phyloP scores from a whole-genome alignment of 2,329 filamentous ascomycete species.

The Macrophomina pseudophaseolina region DNA sequence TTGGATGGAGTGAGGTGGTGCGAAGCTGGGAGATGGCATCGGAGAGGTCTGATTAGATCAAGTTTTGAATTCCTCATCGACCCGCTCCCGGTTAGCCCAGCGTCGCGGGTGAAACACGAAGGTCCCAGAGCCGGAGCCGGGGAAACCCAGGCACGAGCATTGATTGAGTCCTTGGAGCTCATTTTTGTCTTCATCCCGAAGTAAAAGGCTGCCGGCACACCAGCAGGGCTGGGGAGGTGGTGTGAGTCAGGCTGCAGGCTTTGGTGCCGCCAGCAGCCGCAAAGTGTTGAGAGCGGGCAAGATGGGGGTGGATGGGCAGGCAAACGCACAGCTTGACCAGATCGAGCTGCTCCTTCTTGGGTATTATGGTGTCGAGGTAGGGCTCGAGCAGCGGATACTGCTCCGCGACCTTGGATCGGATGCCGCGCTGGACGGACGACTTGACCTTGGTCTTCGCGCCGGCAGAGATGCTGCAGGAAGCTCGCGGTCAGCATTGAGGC shows the following conservation, averaged over 20 bases:
- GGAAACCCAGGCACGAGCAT: background rate
- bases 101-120: background rate
- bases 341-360: constrained; percentile 90
- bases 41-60: constrained; percentile 24
- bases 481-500: constrained; percentile 26
- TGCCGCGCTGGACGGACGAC: constrained; percentile 86
- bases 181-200: constrained; percentile 11
- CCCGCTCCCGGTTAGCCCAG: constrained; percentile 17
- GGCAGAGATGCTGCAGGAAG: constrained; percentile 66
- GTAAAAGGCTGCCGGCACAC: background rate
- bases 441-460: constrained; percentile 95
- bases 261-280: constrained; percentile 1
- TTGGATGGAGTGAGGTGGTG: background rate
- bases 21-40: background rate
- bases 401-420: constrained; percentile 80
- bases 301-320: background rate
- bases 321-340: constrained; percentile 76
- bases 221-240: constrained; percentile 3
- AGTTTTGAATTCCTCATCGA: constrained; percentile 16
- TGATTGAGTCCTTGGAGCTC: constrained; percentile 1
- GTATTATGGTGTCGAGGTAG: constrained; percentile 90
- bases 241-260: constrained; percentile 19
- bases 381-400: constrained; percentile 86
- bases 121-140: background rate
- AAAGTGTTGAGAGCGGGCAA: background rate